phyloP scores from a whole-genome alignment of 768 basidiomycete genomes.

The Collybia nuda region DNA sequence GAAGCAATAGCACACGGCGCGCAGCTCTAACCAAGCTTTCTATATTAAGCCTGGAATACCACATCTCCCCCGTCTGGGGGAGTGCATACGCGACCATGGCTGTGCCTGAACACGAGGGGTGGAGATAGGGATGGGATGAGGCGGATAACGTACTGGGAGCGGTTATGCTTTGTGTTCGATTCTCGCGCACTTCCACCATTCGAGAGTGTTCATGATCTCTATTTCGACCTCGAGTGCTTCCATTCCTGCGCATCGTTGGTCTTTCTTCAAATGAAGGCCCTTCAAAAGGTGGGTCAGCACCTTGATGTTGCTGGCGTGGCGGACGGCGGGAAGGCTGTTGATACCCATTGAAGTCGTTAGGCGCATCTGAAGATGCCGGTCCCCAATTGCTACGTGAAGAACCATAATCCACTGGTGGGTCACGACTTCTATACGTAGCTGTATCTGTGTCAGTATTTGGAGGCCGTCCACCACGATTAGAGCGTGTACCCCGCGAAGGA shows the following conservation, averaged over 20 bases:
- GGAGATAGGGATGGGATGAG: conserved; percentile 44
- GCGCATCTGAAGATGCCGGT: conserved; percentile 14
- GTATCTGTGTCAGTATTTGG: conserved; percentile 28
- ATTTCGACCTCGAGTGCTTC: conserved; percentile 24
- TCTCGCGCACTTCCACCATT: conserved; percentile 23
- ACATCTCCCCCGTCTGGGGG: conserved; percentile 17
- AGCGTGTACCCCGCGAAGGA: conserved; percentile 20
- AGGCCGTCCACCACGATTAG: conserved; percentile 25
- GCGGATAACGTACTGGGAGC: conserved; percentile 66
- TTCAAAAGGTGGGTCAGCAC: conserved; percentile 11
- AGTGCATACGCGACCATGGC: conserved; percentile 27
- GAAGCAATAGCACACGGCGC: conserved; percentile 22
- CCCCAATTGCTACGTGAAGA: conserved; percentile 24
- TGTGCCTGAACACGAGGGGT: conserved; percentile 33
- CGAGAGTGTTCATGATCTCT: conserved; percentile 28
- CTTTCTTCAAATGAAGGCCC: conserved; percentile 17
- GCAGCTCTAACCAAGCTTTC: conserved; percentile 22
- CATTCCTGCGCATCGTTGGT: conserved; percentile 20
- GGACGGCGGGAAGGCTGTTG: conserved; percentile 18
- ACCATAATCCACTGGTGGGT: conserved; percentile 15
- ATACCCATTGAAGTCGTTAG: conserved; percentile 17
- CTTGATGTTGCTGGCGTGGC: conserved; percentile 5
- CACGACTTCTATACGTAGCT: conserved; percentile 23
- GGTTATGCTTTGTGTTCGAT: conserved; percentile 34
- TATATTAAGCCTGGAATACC: conserved; percentile 13